Evolutionary conservation across 2,329 filamentous ascomycete species (phyloP).

Genomic region (Fusarium ramigenum): DNA sequence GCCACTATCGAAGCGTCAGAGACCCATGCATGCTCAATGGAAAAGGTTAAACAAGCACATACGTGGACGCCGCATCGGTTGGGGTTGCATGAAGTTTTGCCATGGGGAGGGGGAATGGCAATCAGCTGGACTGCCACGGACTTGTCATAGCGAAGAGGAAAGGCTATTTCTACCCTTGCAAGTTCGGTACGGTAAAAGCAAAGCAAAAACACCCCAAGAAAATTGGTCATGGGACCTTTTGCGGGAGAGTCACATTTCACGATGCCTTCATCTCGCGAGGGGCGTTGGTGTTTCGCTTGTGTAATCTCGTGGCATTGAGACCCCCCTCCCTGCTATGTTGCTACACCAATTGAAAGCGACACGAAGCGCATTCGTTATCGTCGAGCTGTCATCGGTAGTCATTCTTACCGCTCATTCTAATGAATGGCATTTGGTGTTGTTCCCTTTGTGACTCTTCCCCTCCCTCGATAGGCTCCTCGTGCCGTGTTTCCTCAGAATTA

Average conservation of each 20-base stretch:
- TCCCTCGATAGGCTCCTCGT: neutral
- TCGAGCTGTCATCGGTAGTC: neutral
- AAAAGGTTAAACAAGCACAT: neutral
- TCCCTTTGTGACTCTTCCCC: neutral
- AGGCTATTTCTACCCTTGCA: neutral
- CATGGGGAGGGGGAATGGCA: neutral
- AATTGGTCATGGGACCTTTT: conserved; percentile 24
- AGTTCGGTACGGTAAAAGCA: neutral
- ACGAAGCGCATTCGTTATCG: neutral
- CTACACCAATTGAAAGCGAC: neutral
- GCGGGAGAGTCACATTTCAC: conserved; percentile 27
- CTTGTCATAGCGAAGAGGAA: neutral
- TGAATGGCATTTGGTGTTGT: neutral
- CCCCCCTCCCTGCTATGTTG: neutral
- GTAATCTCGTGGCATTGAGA: neutral
- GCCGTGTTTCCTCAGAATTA: neutral
- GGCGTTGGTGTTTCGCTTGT: neutral
- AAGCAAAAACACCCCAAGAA: conserved; percentile 9
- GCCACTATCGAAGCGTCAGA: conserved; percentile 1
- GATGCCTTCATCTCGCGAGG: conserved; percentile 15
- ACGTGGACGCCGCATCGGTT: conserved; percentile 4
- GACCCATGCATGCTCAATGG: neutral
- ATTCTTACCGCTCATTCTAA: neutral
- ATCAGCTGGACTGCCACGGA: conserved; percentile 19
- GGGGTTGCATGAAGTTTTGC: neutral